Evolutionary conservation across 2,329 filamentous ascomycete species (phyloP).

Genomic region (Trichoderma harzianum): DNA sequence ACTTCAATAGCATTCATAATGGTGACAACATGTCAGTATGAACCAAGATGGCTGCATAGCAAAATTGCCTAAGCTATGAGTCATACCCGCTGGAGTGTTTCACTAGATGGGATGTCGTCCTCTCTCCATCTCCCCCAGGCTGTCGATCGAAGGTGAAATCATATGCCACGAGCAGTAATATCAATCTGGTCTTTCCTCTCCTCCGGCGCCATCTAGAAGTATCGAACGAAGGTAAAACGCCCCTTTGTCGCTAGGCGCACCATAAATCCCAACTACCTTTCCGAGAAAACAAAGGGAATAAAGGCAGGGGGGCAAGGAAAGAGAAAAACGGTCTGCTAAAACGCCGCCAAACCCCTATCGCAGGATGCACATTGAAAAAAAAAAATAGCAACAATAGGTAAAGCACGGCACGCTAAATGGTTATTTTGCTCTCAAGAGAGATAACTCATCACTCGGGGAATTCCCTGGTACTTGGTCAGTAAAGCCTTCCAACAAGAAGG

Average conservation of each 20-base stretch:
- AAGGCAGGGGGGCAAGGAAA: not conserved
- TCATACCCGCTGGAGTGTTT: not conserved
- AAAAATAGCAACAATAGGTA: not conserved
- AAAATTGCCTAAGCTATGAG: not conserved
- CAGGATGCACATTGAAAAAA: not conserved
- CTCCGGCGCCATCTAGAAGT: conserved; percentile 2
- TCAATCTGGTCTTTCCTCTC: not conserved
- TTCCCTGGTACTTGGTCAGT: conserved; percentile 26
- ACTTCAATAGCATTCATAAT: not conserved
- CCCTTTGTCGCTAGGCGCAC: not conserved
- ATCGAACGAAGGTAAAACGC: conserved; percentile 12
- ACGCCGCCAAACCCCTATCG: conserved; percentile 12
- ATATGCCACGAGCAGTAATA: not conserved
- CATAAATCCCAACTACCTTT: not conserved
- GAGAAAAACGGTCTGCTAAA: not conserved
- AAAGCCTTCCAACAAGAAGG: not conserved
- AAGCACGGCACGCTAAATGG: not conserved
- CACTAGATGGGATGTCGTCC: not conserved
- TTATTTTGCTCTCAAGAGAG: not conserved
- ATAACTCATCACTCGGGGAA: conserved; percentile 30
- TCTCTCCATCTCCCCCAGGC: not conserved
- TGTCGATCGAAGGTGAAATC: not conserved
- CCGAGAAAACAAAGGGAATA: not conserved
- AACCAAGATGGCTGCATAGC: not conserved
- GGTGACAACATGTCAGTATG: not conserved